Base-by-base conservation (phyloP, 73 alveolate species). In the Symbiodinium natans region DNA sequence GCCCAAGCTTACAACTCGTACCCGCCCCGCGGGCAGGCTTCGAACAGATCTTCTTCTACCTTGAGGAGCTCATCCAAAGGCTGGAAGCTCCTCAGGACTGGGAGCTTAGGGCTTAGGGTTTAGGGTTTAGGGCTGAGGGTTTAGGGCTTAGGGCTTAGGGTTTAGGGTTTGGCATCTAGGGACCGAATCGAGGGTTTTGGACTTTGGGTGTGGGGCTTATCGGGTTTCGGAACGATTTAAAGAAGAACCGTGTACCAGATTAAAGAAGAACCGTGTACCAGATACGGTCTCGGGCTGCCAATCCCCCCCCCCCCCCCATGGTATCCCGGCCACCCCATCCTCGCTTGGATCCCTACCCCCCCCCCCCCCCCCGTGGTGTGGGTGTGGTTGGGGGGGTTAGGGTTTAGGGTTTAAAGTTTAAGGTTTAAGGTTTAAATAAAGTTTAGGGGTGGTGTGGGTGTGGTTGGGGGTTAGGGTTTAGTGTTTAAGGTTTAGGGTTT, bases 51-150 rank as follows among this genome's bases (percentile, higher is more conserved):
- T 82, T 90, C 48, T 40, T 56, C 52, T 90, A 90, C 52, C 77
- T 90, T 52, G 97, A 90, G 52, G 97, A 90, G 88, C 87, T 90
- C 74, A 71, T 82, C 29, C 73, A 42, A 29, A 84, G 97, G 27
- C 46, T 90, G 15, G 80, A 90, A n/a, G 75, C 74, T 9, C 46
- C 97, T 4, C 88, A 90, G 97, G 97, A 68, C 52, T 56, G 74
- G 77, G 77, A 13, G 77, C 3, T 10, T 27, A 23, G 34, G 31
- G 31, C 34, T 2, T 6, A 59, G 38, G 8, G n/a, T 59, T 10
- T 63, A 23, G 40, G 77, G 77, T 63, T 10, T 63, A 19, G 77
- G 77, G 77, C 25, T 63, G 7, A 52, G 68, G n/a, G 17, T 52
- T 52, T 3, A 27, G 17, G 9, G 59, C 5, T 0, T 46, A 2